Evolutionary conservation across 1,139 yeast genomes (phyloP).

Genomic region (Sugiyamaella grinbergsii): DNA sequence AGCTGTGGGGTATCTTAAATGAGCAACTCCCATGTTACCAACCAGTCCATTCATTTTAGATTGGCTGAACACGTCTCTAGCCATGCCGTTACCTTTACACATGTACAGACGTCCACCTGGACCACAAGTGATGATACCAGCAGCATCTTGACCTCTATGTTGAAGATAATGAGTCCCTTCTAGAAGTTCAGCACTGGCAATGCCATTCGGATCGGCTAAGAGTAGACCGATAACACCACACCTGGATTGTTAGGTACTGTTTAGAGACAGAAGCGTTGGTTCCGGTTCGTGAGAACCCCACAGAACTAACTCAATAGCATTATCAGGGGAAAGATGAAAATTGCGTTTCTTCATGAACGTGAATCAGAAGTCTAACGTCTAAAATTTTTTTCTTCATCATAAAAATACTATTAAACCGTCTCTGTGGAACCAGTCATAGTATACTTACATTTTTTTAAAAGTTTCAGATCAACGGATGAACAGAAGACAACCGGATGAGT

Average conservation of each 20-base stretch:
- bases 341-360: conserved; percentile 44
- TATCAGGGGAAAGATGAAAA: conserved; percentile 35
- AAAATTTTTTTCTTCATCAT: conserved; percentile 34
- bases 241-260: too few species aligned
- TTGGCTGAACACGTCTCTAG: conserved; percentile 92
- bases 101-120: conserved; percentile 90
- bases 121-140: conserved; percentile 98
- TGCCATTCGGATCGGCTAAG: conserved; percentile 68
- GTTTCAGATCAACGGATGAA: not conserved
- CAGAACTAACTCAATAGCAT: conserved; percentile 30
- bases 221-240: conserved; percentile 95
- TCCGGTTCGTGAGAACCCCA: not conserved
- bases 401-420: not conserved
- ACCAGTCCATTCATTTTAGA: conserved; percentile 73
- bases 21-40: conserved; percentile 96
- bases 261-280: too few species aligned
- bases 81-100: conserved; percentile 99
- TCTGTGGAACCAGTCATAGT: not conserved
- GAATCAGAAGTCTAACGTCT: conserved; percentile 58
- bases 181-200: conserved; percentile 84
- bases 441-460: conserved; percentile 9
- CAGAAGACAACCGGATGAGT: not conserved
- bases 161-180: conserved; percentile 94
- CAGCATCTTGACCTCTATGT: conserved; percentile 99
- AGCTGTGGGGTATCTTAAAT: conserved; percentile 95